Base-by-base conservation (phyloP, 2,329 filamentous ascomycete genomes). In the Apiospora hydei region DNA sequence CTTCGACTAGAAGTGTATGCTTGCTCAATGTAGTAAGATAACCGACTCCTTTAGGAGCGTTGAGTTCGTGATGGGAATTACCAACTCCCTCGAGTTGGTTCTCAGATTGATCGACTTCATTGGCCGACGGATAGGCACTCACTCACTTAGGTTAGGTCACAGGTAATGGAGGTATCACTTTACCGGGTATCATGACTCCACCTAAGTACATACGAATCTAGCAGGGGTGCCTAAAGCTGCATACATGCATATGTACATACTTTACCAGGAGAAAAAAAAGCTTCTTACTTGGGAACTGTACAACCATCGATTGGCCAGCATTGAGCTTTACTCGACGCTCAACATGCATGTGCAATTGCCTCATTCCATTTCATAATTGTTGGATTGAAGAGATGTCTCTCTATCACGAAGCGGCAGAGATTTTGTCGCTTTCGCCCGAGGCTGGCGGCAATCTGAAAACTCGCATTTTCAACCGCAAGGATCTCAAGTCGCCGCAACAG, bases 381-480 rank as follows among this genome's bases (percentile, higher is more conserved):
- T 64, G 41, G 30, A 38, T n/a, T 41, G 34, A 41, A 57, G 47
- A 11, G 14, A 98, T 98, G 96, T 97, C 95, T 67, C 92, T 99
- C 71, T 99, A 99, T 82, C 93, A 97, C 81, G 96, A 98, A 85
- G 93, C 95, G 8, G 94, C 93, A 4, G 88, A 91, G 18, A 86
- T 98, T 47, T 84, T 99, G 71, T 88, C 88, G 4, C 88, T 87
- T 8, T 84, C 90, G 3, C 84, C 89, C 0, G 88, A 89, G n/a
- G 84, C 87, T 3, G 92, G 92, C n/a, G 94, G 94, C 24, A 98
- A 94, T 38, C 88, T 98, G 75, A 98, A 97, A 82, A 94, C 94
- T 10, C 88, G 94, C 47, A 90, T 98, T 64, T 98, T 96, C 82
- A 86, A 87, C 72, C 92, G 91, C 73, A 93, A 93, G 77, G 86